Base-by-base conservation (phyloP, 257 asterid genomes). In the Capsicum rhomboideum region DNA sequence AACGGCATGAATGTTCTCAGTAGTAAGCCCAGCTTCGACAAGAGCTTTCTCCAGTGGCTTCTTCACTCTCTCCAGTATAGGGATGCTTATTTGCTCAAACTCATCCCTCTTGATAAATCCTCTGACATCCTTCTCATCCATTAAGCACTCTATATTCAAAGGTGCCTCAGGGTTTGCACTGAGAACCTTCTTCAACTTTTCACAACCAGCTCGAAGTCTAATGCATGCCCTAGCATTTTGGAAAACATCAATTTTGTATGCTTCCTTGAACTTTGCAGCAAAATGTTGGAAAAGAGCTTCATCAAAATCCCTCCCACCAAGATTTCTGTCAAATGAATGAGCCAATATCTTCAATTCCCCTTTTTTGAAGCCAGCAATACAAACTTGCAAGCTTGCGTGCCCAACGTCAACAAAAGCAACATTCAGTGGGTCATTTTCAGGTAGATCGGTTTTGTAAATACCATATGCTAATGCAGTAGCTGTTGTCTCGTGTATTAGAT, bases 381-480 rank as follows among this genome's bases (percentile, higher is more conserved):
- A 96, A 56, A 96, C 99, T 88, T 96, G 99, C 92, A 96, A 46
- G 58, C 99, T 94, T 12, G 98, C 89, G 88, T 94, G 98, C 16
- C 99, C 99, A 55, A 93, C 89, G 63, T 96, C 99, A 63, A 96
- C 90, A 87, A 96, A 94, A 82, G 93, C 99, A 79, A 96, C 89
- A 54, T 94, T 96, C 86, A 94, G 11, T 26, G 92, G 90, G 52
- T 94, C 98, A 78, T 83, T 92, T 82, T 96, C 99, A n/a, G 99
- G 98, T 59, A 96, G 85, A 74, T 96, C 99, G 0, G 98, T 93
- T 91, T 96, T 96, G 85, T 96, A 96, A 80, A 96, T 96, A 68
- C 99, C 99, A 88, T 93, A 96, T 50, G 98, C 98, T 85, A 96
- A 77, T 63, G 99, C 98, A 79, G 99, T 96, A 34, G 99, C 98